Conservation (phyloP, 768 basidiomycete species). For the Collybia mongolica region DNA sequence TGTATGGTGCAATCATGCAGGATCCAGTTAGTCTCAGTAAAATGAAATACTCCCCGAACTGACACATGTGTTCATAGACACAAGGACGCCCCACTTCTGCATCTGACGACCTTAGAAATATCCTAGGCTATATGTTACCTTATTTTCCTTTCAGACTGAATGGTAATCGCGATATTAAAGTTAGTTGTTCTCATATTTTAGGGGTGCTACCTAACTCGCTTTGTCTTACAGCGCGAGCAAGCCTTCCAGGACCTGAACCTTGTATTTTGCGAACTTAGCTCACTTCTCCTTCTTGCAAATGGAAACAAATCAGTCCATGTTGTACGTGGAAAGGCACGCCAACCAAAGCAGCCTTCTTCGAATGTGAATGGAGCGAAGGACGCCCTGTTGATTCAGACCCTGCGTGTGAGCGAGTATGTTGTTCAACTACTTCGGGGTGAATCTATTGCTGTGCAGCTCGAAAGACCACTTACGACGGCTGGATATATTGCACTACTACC, state of each 20-base stretch:
- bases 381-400: conserved; percentile 37
- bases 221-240: conserved; percentile 54
- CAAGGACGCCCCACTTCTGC: conserved; percentile 21
- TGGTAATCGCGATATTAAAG: conserved; percentile 59
- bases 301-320: conserved; percentile 1
- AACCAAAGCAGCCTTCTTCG: conserved; percentile 12
- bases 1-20: conserved; percentile 61
- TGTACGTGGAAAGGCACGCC: conserved; percentile 15
- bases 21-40: conserved; percentile 34
- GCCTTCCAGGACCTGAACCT: conserved; percentile 71
- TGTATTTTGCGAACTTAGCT: conserved; percentile 74
- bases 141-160: conserved; percentile 79
- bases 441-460: conserved; percentile 39
- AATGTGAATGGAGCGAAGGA: background rate
- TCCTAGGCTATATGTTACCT: conserved; percentile 73
- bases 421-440: conserved; percentile 55
- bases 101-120: conserved; percentile 48
- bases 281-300: conserved; percentile 52
- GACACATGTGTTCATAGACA: conserved; percentile 15
- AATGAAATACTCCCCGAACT: conserved; percentile 1
- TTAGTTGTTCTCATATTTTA: conserved; percentile 13
- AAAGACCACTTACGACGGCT: conserved; percentile 48
- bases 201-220: conserved; percentile 6
- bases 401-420: conserved; percentile 61
- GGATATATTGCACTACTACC: conserved; percentile 73